Evolutionary conservation across 495 filamentous ascomycete species (phyloP).

Genomic region (Tuber magnatum): DNA sequence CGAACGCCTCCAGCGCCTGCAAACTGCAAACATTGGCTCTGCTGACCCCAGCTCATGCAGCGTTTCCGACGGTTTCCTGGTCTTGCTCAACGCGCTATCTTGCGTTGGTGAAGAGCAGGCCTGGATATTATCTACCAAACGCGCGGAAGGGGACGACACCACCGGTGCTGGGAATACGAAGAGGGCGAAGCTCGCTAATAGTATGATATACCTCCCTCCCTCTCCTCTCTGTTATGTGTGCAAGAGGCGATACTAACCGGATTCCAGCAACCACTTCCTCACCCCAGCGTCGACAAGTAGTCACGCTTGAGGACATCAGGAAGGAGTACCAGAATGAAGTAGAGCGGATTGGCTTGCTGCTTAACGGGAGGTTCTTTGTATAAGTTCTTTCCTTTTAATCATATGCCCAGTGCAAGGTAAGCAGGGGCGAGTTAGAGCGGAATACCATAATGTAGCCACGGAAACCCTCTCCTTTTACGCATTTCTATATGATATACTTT

Average conservation of each 20-base stretch:
- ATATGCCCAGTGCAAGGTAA: not conserved
- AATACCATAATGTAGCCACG: not conserved
- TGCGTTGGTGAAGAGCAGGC: constrained; percentile 76
- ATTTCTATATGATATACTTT: not conserved
- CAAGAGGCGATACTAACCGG: not conserved
- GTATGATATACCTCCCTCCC: constrained; percentile 6
- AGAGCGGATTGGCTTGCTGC: constrained; percentile 55
- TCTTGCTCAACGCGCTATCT: constrained; percentile 78
- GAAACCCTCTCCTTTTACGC: not conserved
- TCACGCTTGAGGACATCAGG: constrained; percentile 75
- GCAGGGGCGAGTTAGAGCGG: not conserved
- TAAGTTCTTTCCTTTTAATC: constrained; percentile 11
- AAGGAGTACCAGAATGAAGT: constrained; percentile 80
- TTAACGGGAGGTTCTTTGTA: constrained; percentile 41
- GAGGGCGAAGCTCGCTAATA: constrained; percentile 44
- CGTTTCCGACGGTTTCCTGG: constrained; percentile 64
- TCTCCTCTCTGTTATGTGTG: constrained; percentile 18
- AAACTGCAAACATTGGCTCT: constrained; percentile 48
- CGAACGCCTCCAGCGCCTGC: constrained; percentile 58
- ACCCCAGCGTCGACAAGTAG: constrained; percentile 42
- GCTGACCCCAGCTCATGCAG: constrained; percentile 50
- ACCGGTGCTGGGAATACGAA: constrained; percentile 31
- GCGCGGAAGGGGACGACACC: constrained; percentile 35
- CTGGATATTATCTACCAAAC: constrained; percentile 53
- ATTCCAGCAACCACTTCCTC: constrained; percentile 5